Base-by-base conservation (phyloP, 352 stramenopile genomes). In the Phytopythium helicoides region DNA sequence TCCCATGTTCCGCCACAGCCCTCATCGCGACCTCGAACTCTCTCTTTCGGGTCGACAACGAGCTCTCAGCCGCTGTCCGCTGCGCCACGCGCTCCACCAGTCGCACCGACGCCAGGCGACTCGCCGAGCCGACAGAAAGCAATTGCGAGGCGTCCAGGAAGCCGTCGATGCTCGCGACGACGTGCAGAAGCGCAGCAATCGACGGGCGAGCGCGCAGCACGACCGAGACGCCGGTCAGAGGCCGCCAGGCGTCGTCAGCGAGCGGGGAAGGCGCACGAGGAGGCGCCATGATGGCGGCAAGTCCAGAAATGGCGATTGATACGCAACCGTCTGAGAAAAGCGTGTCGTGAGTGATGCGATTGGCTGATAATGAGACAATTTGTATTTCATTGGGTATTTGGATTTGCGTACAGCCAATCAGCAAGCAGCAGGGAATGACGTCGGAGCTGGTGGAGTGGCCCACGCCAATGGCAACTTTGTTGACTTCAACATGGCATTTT, bases 121-220 rank as follows among this genome's bases (percentile, higher is more conserved):
- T 19, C 14, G 45, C 45, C 14, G 45, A 49, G 0, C 16, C 19
- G n/a, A 51, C 45, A 2, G 45, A 40, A n/a, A 38, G 26, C 6
- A 10, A 40, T 12, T 26, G 23, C 15, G 44, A 53, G 6, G 44
- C 37, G 56, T 58, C 56, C 42, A 58, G 36, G 44, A 47, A 63
- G 12, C 23, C 44, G 2, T 48, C 53, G 21, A 56, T 45, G 37
- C 25, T 25, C 6, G 21, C 19, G 18, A 46, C 35, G 11, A 63
- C 56, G 25, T 63, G 49, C 1, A 36, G 31, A 1, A 63, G 44
- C 26, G 37, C 26, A 5, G 36, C 35, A 11, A 63, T 8, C 6
- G n/a, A 15, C 28, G 45, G 45, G 28, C 12, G 31, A 21, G 19
- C 45, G 31, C 45, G 25, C 8, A 36, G 34, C 18, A 51, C 28